Conservation (phyloP, 495 filamentous ascomycete genomes). For the Emericellopsis terricola region DNA sequence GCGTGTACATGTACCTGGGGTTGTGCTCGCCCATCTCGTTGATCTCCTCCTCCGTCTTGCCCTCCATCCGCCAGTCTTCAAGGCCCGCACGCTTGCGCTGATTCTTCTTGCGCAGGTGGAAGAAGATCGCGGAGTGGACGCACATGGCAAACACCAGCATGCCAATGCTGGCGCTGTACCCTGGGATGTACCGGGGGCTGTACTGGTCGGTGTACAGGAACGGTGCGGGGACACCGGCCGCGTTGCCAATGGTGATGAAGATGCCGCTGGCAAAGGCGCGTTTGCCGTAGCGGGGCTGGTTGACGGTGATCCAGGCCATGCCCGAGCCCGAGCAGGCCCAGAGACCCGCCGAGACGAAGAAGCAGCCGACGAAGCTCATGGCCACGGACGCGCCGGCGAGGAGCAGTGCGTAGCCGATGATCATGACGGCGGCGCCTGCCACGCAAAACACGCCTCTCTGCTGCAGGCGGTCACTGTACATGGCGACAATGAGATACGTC, state of each 20-base stretch:
- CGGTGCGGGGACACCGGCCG: not conserved
- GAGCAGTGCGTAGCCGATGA: slow-evolving; percentile 53
- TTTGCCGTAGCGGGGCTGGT: slow-evolving; percentile 51
- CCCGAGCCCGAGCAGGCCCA: slow-evolving; percentile 60
- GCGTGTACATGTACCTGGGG: slow-evolving; percentile 40
- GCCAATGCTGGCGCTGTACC: slow-evolving; percentile 35
- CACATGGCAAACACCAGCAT: slow-evolving; percentile 32
- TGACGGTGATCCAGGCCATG: slow-evolving; percentile 22
- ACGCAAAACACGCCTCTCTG: slow-evolving; percentile 42
- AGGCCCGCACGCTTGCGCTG: slow-evolving; percentile 34
- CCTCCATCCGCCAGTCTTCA: slow-evolving; percentile 24
- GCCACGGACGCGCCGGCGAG: slow-evolving; percentile 37
- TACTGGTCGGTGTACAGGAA: slow-evolving; percentile 13
- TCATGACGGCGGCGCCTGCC: slow-evolving; percentile 34
- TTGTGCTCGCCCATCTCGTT: slow-evolving; percentile 53
- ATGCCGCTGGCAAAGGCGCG: slow-evolving; percentile 45
- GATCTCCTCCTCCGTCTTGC: slow-evolving; percentile 44
- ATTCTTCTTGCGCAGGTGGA: slow-evolving; percentile 38
- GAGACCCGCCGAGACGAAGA: slow-evolving; percentile 51
- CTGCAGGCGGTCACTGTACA: slow-evolving; percentile 41
- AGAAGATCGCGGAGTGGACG: slow-evolving; percentile 24
- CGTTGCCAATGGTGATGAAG: not conserved
- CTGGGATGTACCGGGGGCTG: slow-evolving; percentile 28
- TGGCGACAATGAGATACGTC: slow-evolving; percentile 42
- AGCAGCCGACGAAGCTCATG: slow-evolving; percentile 50